phyloP scores from a whole-genome alignment of 1,284 basidiomycete species.

The Anthracocystis panici-leucophaei region DNA sequence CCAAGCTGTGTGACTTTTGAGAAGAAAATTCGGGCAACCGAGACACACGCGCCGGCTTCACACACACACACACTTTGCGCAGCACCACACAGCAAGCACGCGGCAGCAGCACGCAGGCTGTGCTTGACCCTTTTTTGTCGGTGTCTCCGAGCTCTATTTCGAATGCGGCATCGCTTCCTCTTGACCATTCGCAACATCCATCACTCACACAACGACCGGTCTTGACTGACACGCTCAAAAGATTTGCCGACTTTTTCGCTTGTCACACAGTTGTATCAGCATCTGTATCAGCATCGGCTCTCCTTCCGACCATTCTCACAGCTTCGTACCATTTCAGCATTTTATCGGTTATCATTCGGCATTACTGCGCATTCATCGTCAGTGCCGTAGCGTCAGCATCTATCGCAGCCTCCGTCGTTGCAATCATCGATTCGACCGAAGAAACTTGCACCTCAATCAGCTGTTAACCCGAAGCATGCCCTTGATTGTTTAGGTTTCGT shows the following conservation, averaged over 20 bases:
- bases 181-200: too few species aligned
- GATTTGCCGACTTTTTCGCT: too few species aligned
- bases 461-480: not conserved
- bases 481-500: not conserved
- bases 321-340: not conserved
- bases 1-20: conserved; percentile 1
- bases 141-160: too few species aligned
- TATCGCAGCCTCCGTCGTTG: not conserved
- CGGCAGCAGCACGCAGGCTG: not conserved
- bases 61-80: not conserved
- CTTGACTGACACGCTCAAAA: not conserved
- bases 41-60: not conserved
- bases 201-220: not conserved
- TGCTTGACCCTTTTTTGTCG: not conserved
- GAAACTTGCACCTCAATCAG: not conserved
- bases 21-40: not conserved
- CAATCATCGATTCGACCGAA: not conserved
- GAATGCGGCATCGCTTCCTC: too few species aligned
- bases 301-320: not conserved
- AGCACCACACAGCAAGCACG: not conserved
- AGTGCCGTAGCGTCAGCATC: not conserved
- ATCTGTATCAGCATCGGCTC: not conserved
- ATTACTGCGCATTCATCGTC: not conserved
- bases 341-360: not conserved
- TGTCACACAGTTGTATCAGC: too few species aligned